phyloP scores from a whole-genome alignment of 805 yeast species.

The Ogataea pini region DNA sequence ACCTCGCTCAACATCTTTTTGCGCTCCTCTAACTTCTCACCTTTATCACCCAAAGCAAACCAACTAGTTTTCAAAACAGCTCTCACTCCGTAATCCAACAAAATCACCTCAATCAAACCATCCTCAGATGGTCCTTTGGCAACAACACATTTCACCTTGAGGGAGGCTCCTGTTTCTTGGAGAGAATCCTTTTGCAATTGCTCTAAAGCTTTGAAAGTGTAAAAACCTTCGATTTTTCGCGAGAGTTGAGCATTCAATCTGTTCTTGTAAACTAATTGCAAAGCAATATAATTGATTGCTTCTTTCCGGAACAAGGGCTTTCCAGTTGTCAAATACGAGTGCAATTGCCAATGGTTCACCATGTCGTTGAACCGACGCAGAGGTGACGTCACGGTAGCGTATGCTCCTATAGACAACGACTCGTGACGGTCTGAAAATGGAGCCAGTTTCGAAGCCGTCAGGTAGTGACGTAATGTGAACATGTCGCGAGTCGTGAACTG shows the following conservation, averaged over 20 bases:
- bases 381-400: slow-evolving; percentile 86
- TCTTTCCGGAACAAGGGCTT: slow-evolving; percentile 34
- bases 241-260: slow-evolving; percentile 36
- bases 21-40: slow-evolving; percentile 21
- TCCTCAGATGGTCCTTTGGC: slow-evolving; percentile 44
- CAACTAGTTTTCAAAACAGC: slow-evolving; percentile 31
- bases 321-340: slow-evolving; percentile 39
- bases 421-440: slow-evolving; percentile 51
- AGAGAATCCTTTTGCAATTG: slow-evolving; percentile 22
- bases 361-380: slow-evolving; percentile 80
- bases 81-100: slow-evolving; percentile 35
- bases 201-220: slow-evolving; percentile 32
- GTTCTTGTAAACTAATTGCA: slow-evolving; percentile 48
- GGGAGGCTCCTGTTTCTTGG: slow-evolving; percentile 25
- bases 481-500: slow-evolving; percentile 41
- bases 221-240: slow-evolving; percentile 30
- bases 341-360: slow-evolving; percentile 76
- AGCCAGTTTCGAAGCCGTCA: slow-evolving; percentile 55
- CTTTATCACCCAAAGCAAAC: slow-evolving; percentile 27
- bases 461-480: slow-evolving; percentile 43
- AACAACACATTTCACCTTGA: slow-evolving; percentile 45
- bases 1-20: slow-evolving; percentile 31
- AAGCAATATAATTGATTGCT: slow-evolving; percentile 39
- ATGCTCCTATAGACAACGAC: slow-evolving; percentile 60
- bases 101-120: slow-evolving; percentile 32